Conservation (phyloP, 2,329 filamentous ascomycete species). For the Aspergillus pseudoterreus region DNA sequence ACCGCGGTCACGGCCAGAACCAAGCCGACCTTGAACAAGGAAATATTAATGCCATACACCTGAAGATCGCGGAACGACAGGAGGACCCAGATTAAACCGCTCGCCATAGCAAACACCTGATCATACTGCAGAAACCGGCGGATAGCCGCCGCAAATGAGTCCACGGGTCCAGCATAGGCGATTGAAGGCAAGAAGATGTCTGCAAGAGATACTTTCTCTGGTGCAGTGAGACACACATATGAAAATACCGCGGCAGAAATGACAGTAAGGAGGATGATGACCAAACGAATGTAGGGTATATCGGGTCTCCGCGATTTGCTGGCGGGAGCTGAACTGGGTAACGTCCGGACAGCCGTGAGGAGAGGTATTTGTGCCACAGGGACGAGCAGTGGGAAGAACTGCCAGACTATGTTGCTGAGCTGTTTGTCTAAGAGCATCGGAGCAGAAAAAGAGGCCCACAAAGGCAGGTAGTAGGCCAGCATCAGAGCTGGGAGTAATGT, state of each 20-base stretch:
- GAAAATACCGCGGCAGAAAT: neutral
- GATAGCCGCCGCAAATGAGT: conserved; percentile 1
- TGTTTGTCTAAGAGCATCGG: neutral
- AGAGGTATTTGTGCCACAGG: conserved; percentile 4
- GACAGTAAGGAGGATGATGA: neutral
- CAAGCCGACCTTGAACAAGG: neutral
- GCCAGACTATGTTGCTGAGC: conserved; percentile 10
- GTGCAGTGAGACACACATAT: neutral
- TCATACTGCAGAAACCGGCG: conserved; percentile 9
- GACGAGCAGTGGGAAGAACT: conserved; percentile 9
- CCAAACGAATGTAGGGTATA: neutral
- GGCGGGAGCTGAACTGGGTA: neutral
- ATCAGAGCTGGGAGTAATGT: conserved; percentile 5
- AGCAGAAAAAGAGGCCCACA: conserved; percentile 5
- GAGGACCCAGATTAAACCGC: conserved; percentile 6
- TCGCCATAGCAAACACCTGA: conserved; percentile 2
- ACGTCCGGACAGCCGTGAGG: neutral
- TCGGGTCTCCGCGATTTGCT: neutral
- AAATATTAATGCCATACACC: neutral
- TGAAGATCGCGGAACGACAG: conserved; percentile 8
- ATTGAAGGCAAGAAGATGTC: neutral
- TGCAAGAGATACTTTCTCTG: neutral
- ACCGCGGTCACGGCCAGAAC: neutral
- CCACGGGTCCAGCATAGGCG: neutral
- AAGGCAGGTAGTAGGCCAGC: conserved; percentile 1